phyloP scores from a whole-genome alignment of 2,329 filamentous ascomycete genomes.

The Cladosporium cucumerinum region DNA sequence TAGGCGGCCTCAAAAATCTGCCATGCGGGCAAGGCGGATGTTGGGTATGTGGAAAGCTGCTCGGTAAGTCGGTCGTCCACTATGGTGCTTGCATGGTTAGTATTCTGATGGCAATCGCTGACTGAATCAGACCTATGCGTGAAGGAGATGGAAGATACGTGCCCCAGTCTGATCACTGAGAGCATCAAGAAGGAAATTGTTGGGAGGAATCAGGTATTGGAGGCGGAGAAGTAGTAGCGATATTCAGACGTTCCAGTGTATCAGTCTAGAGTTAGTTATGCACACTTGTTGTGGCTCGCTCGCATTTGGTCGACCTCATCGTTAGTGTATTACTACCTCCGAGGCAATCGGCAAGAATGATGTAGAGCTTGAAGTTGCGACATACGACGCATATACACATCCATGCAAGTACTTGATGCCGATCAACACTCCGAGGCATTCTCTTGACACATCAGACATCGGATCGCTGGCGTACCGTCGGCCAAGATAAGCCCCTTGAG shows the following conservation, averaged over 20 bases:
- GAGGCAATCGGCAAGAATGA: background rate
- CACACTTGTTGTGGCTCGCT: no score
- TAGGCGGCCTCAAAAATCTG: background rate
- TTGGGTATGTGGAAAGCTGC: slow-evolving; percentile 1
- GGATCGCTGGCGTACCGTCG: background rate
- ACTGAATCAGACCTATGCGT: background rate
- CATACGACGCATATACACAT: no score
- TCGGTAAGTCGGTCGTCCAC: background rate
- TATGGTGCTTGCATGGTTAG: background rate
- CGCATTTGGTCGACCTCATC: background rate
- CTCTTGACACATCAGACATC: background rate
- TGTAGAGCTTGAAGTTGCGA: background rate
- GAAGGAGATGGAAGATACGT: background rate
- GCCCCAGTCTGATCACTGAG: background rate
- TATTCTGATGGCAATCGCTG: background rate
- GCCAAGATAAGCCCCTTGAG: background rate
- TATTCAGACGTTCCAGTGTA: background rate
- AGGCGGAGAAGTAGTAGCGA: background rate
- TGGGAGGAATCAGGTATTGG: background rate
- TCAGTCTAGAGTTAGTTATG: background rate
- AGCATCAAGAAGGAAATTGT: background rate
- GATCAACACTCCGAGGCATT: background rate
- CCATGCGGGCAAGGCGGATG: background rate
- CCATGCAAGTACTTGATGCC: background rate
- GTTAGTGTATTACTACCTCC: background rate